Evolutionary conservation across 2,329 filamentous ascomycete species (phyloP).

Genomic region (Fusarium sp.): DNA sequence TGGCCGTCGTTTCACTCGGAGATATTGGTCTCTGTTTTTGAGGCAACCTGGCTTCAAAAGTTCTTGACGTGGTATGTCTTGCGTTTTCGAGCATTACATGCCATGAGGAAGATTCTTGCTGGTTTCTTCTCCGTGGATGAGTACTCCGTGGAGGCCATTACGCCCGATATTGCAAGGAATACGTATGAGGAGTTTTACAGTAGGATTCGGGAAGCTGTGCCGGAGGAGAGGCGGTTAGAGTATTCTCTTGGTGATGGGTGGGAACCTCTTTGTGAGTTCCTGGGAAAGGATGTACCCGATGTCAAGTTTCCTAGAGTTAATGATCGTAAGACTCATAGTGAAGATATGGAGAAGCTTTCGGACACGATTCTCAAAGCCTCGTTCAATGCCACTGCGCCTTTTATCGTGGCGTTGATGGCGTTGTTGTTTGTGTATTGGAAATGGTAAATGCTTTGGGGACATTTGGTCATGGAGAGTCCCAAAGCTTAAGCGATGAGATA

Average conservation of each 20-base stretch:
- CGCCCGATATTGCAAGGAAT: not conserved
- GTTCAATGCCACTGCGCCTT: no score
- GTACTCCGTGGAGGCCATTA: not conserved
- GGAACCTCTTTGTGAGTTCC: slow-evolving; percentile 10
- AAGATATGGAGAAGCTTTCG: no score
- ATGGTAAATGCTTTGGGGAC: no score
- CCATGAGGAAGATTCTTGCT: slow-evolving; percentile 1
- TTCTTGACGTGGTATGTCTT: not conserved
- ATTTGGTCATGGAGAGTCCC: no score
- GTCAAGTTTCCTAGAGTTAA: slow-evolving; percentile 8
- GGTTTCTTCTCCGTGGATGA: not conserved
- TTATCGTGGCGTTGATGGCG: no score
- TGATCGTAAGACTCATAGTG: not conserved
- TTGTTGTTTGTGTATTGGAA: no score
- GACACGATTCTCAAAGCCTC: no score
- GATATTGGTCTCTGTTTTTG: not conserved
- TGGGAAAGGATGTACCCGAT: slow-evolving; percentile 8
- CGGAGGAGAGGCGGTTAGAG: not conserved
- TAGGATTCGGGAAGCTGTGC: not conserved
- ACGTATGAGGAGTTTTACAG: not conserved
- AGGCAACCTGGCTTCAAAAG: not conserved
- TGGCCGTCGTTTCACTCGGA: not conserved
- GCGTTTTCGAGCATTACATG: not conserved
- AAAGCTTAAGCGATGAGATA: no score
- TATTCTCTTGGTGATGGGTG: slow-evolving; percentile 11